These are phyloP conservation scores for Phytophthora chlamydospora DNA, from an alignment of 352 stramenopile species.

Conservation along the genomic window DNA sequence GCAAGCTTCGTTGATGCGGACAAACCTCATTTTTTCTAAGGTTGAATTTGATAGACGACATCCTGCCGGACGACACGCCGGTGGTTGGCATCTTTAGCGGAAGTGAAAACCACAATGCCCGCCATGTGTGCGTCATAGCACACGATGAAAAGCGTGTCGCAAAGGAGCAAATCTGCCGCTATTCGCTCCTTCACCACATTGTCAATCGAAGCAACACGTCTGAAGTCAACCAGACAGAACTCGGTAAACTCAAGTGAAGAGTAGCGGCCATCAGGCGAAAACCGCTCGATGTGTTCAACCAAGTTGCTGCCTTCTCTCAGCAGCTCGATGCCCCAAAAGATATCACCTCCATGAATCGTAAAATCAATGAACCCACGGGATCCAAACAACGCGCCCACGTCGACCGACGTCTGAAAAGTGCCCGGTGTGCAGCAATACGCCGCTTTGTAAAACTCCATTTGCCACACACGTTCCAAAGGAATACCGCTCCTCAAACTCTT, in stretches of 20 bases:
- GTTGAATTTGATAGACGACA: conserved; percentile 8
- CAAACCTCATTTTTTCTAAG: background rate
- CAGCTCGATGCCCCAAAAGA: conserved; percentile 16
- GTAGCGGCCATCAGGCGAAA: conserved; percentile 10
- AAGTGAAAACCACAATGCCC: conserved; percentile 23
- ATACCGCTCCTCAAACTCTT: conserved; percentile 5
- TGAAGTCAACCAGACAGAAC: conserved; percentile 10
- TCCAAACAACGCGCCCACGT: conserved; percentile 13
- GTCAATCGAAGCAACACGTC: conserved; percentile 13
- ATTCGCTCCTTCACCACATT: conserved; percentile 5
- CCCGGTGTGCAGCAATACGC: conserved; percentile 12
- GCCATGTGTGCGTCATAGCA: conserved; percentile 17
- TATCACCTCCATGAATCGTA: background rate
- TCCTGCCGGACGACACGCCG: background rate
- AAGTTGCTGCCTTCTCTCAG: conserved; percentile 11
- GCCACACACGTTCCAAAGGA: conserved; percentile 10
- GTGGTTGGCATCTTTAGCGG: conserved; percentile 1
- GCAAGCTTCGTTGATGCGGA: background rate
- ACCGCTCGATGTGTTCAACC: conserved; percentile 7
- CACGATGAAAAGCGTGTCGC: conserved; percentile 22
- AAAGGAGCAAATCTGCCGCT: conserved; percentile 9
- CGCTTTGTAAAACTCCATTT: conserved; percentile 22
- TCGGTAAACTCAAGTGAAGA: conserved; percentile 6
- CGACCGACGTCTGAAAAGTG: conserved; percentile 5
- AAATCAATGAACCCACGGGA: conserved; percentile 14